Conservation (phyloP, 495 filamentous ascomycete species). For the Sordaria brevicollis region DNA sequence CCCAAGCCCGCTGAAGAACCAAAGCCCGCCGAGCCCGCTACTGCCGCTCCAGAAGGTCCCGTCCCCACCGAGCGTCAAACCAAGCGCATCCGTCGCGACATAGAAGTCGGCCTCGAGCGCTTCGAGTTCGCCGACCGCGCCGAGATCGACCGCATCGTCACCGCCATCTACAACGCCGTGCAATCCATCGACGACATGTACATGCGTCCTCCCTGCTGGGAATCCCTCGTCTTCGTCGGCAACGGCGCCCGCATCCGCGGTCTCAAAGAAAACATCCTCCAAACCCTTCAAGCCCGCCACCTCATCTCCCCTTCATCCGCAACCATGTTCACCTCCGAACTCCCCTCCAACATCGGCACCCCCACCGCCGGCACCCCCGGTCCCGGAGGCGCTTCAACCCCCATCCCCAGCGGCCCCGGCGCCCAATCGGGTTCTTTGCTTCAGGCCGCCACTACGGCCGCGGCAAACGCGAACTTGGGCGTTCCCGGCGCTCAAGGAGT, state of each 20-base stretch:
- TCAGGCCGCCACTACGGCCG: conserved; percentile 76
- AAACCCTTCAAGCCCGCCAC: conserved; percentile 69
- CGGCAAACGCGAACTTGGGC: conserved; percentile 33
- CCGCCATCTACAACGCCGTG: conserved; percentile 71
- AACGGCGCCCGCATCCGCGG: conserved; percentile 79
- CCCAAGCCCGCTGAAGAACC: conserved; percentile 3
- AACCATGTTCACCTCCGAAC: conserved; percentile 93
- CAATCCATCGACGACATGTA: conserved; percentile 66
- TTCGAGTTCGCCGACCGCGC: conserved; percentile 68
- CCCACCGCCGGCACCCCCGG: conserved; percentile 56
- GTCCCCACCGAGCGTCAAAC: conserved; percentile 23
- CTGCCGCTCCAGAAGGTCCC: conserved; percentile 1
- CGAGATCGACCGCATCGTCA: conserved; percentile 69
- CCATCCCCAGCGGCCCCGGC: conserved; percentile 52
- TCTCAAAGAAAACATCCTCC: conserved; percentile 75
- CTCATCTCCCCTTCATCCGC: conserved; percentile 80
- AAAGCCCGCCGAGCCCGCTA: neutral
- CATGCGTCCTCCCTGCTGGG: conserved; percentile 79
- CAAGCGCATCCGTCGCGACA: conserved; percentile 51
- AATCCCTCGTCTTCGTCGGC: conserved; percentile 76
- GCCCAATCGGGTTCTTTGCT: conserved; percentile 70
- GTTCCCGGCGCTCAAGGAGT: conserved; percentile 34
- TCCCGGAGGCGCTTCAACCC: conserved; percentile 66
- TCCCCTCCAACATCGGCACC: conserved; percentile 82
- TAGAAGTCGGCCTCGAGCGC: conserved; percentile 79